Base-by-base conservation (phyloP, 129 eudicot genomes). In the Tanacetum coccineum region DNA sequence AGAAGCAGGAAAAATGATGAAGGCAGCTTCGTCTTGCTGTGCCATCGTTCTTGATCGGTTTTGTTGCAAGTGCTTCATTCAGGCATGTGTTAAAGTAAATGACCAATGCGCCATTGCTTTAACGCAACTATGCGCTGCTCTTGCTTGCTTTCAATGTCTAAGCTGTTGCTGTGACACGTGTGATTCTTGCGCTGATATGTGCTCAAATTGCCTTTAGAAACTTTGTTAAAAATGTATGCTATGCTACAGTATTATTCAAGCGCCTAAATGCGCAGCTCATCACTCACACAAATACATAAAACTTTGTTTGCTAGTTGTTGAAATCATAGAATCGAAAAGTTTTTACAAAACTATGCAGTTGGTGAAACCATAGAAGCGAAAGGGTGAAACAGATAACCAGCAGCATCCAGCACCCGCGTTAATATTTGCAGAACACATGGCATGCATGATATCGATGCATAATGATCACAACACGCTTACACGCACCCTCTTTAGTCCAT, bases 61-160 rank as follows among this genome's bases (percentile, higher is more conserved):
- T 57, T 94, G 97, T 69, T 89, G 99, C 83, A 87, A 78, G 88
- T 93, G 99, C 56, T 81, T 76, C 62, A 79, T 94, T 48, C 86
- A 72, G 73, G 64, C 70, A 12, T 87, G 95, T 17, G 58, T 50
- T 8, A 62, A 70, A 65, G 7, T 83, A 7, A 94, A 82, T 42
- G 91, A 89, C 76, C 88, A 75, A 62, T 89, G 90, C 44, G 87
- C 87, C 4, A 57, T 89, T 73, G 78, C 46, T 20, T 47, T 78
- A 0, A 63, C 97, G 6, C 91, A 94, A 71, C 77, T 87, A 49
- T 87, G 96, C 59, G 36, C 90, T 0, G 97, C 89, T 13, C 88
- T 94, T 63, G 84, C 97, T 25, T 94, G 97, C 71, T 87, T 79
- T 44, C 88, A 72, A 72, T 94, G 90, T 64, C 72, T 89, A 50